These are phyloP conservation scores for Saksenaea oblongispora DNA, from an alignment of 371 early-diverging fungal genomes.

Conservation along the genomic window DNA sequence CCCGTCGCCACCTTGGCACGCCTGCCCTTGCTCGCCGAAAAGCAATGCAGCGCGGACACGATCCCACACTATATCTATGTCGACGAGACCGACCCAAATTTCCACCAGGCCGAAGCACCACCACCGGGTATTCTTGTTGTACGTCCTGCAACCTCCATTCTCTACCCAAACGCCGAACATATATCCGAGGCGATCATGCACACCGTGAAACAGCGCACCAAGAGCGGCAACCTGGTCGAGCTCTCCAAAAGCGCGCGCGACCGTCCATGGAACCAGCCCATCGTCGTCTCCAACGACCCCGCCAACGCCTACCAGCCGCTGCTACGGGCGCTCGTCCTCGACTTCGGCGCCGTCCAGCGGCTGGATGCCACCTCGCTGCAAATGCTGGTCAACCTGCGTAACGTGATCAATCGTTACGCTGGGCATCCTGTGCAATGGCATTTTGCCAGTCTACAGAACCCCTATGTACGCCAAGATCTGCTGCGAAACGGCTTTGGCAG, in stretches of 20 bases:
- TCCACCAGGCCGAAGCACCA: constrained; percentile 32
- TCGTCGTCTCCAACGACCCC: constrained; percentile 8
- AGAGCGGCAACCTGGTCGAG: constrained; percentile 21
- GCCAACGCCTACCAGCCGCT: not conserved
- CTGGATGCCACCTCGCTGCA: constrained; percentile 65
- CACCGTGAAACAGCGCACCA: constrained; percentile 29
- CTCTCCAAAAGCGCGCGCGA: constrained; percentile 31
- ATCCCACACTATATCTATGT: constrained; percentile 39
- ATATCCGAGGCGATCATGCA: constrained; percentile 44
- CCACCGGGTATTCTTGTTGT: constrained; percentile 65
- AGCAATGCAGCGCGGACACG: constrained; percentile 6
- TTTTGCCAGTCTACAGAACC: constrained; percentile 32
- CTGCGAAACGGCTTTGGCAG: constrained; percentile 36
- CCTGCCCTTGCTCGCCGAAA: constrained; percentile 22
- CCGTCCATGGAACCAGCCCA: constrained; percentile 54
- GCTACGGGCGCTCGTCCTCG: constrained; percentile 61
- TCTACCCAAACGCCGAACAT: constrained; percentile 67
- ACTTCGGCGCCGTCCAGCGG: constrained; percentile 63
- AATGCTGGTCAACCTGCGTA: constrained; percentile 46
- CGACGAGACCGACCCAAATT: constrained; percentile 35
- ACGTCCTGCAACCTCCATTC: constrained; percentile 60
- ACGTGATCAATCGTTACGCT: constrained; percentile 42
- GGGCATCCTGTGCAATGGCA: constrained; percentile 47
- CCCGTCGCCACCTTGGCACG: constrained; percentile 44
- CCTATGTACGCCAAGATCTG: constrained; percentile 28